Conservation (phyloP, 768 basidiomycete genomes). For the Boletus reticuloceps region DNA sequence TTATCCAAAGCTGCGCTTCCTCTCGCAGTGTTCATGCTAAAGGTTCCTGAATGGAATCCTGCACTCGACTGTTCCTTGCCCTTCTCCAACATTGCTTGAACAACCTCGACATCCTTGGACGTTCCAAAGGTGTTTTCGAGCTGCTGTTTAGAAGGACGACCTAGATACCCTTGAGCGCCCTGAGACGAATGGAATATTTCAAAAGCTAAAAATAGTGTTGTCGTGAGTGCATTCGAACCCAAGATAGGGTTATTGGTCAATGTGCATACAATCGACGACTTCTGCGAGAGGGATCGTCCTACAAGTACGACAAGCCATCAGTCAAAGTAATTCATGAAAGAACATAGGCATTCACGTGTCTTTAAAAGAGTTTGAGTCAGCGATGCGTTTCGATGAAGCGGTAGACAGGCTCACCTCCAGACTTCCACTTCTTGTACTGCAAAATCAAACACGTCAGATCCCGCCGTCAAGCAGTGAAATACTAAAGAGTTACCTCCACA, state of each 20-base stretch:
- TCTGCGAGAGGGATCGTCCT: constrained; percentile 70
- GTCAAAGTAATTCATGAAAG: constrained; percentile 3
- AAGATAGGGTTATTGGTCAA: neutral
- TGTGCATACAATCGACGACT: constrained; percentile 74
- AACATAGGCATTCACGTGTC: constrained; percentile 57
- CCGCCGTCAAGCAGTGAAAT: neutral
- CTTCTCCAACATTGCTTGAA: constrained; percentile 55
- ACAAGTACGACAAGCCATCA: constrained; percentile 3
- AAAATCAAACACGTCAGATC: constrained; percentile 6
- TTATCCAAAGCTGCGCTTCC: constrained; percentile 40
- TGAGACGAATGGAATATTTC: constrained; percentile 66
- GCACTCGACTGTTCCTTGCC: constrained; percentile 60
- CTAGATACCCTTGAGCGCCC: constrained; percentile 75
- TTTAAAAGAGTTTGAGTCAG: constrained; percentile 28
- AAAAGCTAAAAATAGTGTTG: constrained; percentile 49
- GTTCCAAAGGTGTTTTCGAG: constrained; percentile 73
- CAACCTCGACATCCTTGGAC: constrained; percentile 61
- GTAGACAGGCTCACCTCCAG: constrained; percentile 55
- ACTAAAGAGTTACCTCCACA: constrained; percentile 47
- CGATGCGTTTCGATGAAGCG: constrained; percentile 5
- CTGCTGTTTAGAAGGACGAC: constrained; percentile 77
- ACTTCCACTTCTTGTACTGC: constrained; percentile 78
- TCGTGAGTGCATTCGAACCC: neutral
- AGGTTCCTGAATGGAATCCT: constrained; percentile 31
- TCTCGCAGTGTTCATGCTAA: constrained; percentile 21